phyloP scores from a whole-genome alignment of 1,284 basidiomycete species.

The Polyporus tsugae region DNA sequence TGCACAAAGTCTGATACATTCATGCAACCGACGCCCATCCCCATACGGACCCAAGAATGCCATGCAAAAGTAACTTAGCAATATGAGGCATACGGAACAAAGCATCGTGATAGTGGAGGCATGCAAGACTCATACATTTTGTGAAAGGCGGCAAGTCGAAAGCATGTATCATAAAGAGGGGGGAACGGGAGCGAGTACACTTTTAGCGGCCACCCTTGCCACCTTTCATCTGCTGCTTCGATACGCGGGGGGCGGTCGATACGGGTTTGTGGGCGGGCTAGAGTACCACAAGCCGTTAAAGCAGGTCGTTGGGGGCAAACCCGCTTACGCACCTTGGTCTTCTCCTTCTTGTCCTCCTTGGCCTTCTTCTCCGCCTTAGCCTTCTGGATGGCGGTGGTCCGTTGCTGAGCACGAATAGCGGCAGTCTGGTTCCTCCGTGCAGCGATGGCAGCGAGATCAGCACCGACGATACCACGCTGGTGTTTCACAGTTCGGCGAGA shows the following conservation, averaged over 20 bases:
- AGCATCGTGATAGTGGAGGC: slow-evolving; percentile 30
- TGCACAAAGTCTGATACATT: not conserved
- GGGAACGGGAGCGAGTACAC: slow-evolving; percentile 30
- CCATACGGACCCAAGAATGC: not conserved
- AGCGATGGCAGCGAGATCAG: slow-evolving; percentile 90
- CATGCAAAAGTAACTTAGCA: not conserved
- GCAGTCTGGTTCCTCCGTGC: slow-evolving; percentile 94
- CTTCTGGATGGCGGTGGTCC: slow-evolving; percentile 88
- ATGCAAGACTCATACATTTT: slow-evolving; percentile 44
- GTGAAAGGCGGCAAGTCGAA: slow-evolving; percentile 35
- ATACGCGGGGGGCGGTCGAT: slow-evolving; percentile 81
- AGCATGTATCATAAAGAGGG: slow-evolving; percentile 36
- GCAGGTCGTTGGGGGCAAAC: not conserved
- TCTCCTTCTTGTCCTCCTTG: slow-evolving; percentile 92
- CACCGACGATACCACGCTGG: slow-evolving; percentile 98
- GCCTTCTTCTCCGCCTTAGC: slow-evolving; percentile 96
- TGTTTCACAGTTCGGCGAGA: slow-evolving; percentile 97
- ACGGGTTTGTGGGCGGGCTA: slow-evolving; percentile 51
- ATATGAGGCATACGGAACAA: slow-evolving; percentile 25
- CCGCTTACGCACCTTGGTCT: slow-evolving; percentile 68
- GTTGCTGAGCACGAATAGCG: slow-evolving; percentile 84
- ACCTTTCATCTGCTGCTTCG: slow-evolving; percentile 97
- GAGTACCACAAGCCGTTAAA: not conserved
- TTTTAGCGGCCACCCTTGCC: slow-evolving; percentile 75
- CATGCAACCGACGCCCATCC: not conserved